Conservation (phyloP, 108 stramenopile species). For the Cyclotella sp. region DNA sequence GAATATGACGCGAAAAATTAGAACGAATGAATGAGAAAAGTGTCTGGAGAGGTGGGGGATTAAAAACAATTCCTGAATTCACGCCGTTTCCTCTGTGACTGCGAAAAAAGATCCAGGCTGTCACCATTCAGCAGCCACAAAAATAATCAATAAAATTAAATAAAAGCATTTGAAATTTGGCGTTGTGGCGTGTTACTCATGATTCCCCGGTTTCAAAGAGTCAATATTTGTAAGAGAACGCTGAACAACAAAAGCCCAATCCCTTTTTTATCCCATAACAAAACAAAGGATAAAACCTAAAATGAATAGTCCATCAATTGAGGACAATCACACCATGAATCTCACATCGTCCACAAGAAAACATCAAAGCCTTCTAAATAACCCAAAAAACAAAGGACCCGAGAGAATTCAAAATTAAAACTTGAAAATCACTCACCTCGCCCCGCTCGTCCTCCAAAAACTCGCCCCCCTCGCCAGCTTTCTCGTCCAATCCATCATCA, state of each 20-base stretch:
- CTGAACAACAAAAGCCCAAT: no score
- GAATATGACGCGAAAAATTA: not conserved
- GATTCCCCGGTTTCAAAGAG: not conserved
- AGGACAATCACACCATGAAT: no score
- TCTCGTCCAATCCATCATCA: slow-evolving; percentile 67
- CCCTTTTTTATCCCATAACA: no score
- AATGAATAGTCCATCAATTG: no score
- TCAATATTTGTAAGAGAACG: no score
- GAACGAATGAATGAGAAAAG: not conserved
- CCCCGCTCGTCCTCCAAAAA: slow-evolving; percentile 40
- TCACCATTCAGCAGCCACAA: not conserved
- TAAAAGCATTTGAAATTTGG: not conserved
- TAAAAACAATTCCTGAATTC: no score
- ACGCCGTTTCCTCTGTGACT: no score
- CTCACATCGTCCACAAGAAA: no score
- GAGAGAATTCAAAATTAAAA: not conserved
- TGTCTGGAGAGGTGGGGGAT: not conserved
- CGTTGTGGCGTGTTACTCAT: not conserved
- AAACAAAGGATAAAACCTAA: no score
- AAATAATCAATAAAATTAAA: not conserved
- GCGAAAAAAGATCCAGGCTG: not conserved
- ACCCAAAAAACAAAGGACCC: not conserved
- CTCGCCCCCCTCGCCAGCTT: slow-evolving; percentile 21
- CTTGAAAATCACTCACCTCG: slow-evolving; percentile 39
- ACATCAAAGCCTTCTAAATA: no score